Conservation (phyloP, 495 filamentous ascomycete species). For the Penicillium egyptiacum region DNA sequence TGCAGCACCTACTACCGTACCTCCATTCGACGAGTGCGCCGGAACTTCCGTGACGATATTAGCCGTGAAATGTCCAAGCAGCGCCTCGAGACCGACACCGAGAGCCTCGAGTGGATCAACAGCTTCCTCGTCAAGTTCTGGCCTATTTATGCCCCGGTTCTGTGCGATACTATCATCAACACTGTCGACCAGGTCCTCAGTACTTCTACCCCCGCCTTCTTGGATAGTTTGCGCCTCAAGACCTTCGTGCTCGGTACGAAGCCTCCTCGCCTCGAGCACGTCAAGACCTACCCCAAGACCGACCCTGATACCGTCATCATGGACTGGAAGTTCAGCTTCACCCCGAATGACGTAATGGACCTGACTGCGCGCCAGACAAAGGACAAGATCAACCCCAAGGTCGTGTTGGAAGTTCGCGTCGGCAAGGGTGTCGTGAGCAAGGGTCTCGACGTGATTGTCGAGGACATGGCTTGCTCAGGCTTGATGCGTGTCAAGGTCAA, state of each 20-base stretch:
- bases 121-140: conserved; percentile 98
- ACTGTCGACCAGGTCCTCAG: conserved; percentile 95
- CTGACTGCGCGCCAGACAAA: conserved; percentile 86
- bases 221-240: conserved; percentile 90
- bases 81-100: conserved; percentile 85
- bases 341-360: conserved; percentile 88
- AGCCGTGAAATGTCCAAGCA: conserved; percentile 88
- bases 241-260: conserved; percentile 91
- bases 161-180: conserved; percentile 86
- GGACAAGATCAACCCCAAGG: conserved; percentile 95
- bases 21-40: conserved; percentile 85
- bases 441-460: conserved; percentile 94
- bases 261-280: conserved; percentile 92
- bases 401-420: conserved; percentile 88
- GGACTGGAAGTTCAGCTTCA: conserved; percentile 99
- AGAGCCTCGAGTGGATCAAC: conserved; percentile 98
- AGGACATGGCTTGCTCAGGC: conserved; percentile 93
- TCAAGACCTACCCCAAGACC: conserved; percentile 95
- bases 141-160: conserved; percentile 95
- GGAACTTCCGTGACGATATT: conserved; percentile 95
- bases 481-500: conserved; percentile 97
- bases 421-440: conserved; percentile 95
- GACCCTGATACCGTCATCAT: conserved; percentile 94
- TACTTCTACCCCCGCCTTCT: conserved; percentile 82
- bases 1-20: conserved; percentile 97